These are phyloP conservation scores for Cystobasidium tubakii DNA, from an alignment of 768 basidiomycete species.

Conservation along the genomic window DNA sequence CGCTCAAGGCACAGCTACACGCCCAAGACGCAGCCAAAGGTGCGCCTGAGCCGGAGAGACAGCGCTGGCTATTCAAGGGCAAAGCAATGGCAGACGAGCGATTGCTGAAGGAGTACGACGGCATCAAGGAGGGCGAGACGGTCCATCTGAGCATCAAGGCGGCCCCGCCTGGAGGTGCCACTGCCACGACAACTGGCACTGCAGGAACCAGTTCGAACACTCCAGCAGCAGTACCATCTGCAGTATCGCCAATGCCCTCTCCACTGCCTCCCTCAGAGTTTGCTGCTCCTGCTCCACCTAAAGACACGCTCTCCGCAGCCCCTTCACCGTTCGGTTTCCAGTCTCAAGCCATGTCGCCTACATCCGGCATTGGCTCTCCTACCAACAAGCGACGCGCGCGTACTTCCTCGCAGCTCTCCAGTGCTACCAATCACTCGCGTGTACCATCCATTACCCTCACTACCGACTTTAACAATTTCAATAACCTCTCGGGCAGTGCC, in stretches of 20 bases:
- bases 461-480: slow-evolving; percentile 34
- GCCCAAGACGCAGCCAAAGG: slow-evolving; percentile 53
- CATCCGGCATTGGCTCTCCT: background rate
- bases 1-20: slow-evolving; percentile 72
- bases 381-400: background rate
- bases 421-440: slow-evolving; percentile 28
- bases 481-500: slow-evolving; percentile 30
- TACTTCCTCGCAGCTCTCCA: slow-evolving; percentile 10
- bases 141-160: slow-evolving; percentile 83
- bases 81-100: slow-evolving; percentile 85
- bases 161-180: slow-evolving; percentile 57
- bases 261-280: slow-evolving; percentile 40
- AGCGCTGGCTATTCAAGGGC: slow-evolving; percentile 84
- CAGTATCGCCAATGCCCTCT: slow-evolving; percentile 22
- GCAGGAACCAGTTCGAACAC: background rate
- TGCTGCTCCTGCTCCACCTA: slow-evolving; percentile 43
- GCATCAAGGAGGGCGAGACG: slow-evolving; percentile 67
- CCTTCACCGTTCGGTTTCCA: slow-evolving; percentile 31
- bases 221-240: slow-evolving; percentile 8
- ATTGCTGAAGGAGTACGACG: slow-evolving; percentile 78
- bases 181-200: slow-evolving; percentile 46
- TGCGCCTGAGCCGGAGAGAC: slow-evolving; percentile 72
- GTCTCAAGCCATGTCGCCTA: slow-evolving; percentile 16
- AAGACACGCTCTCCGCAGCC: slow-evolving; percentile 28
- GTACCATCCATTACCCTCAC: slow-evolving; percentile 36